Percentiles rank a stretch among this genome's conserved stretches.
These are phyloP conservation scores for Garcia nutans DNA, from an alignment of 345 rosid genomes.

Conservation along the genomic window DNA sequence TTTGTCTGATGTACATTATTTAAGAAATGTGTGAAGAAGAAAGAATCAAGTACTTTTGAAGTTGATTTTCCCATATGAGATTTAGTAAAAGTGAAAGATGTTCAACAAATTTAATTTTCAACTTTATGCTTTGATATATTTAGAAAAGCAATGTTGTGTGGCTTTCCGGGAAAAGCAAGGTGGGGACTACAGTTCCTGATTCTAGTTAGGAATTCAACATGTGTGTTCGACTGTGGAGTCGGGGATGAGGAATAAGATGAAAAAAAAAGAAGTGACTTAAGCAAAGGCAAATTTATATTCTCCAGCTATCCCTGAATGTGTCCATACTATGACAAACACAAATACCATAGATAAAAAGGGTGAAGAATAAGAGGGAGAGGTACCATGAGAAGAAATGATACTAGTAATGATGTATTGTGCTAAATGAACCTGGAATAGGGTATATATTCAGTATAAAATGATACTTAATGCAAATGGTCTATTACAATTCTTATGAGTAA, in stretches of 20 bases:
- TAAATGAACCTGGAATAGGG: background rate
- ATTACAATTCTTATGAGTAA: background rate
- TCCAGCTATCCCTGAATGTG: background rate
- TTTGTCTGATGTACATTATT: background rate
- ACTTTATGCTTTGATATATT: background rate
- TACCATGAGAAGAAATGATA: background rate
- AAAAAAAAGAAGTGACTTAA: background rate
- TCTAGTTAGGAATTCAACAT: conserved; percentile 2
- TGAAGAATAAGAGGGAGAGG: background rate
- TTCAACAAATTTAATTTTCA: background rate
- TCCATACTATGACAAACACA: background rate
- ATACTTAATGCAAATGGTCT: background rate
- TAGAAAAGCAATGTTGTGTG: background rate
- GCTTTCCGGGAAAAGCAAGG: background rate
- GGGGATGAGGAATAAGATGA: too few species aligned
- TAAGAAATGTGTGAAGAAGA: background rate
- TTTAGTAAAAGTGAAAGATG: background rate
- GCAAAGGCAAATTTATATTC: background rate
- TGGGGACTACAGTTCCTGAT: background rate
- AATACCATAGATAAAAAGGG: background rate
- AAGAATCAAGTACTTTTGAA: background rate
- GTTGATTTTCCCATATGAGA: background rate
- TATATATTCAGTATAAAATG: background rate
- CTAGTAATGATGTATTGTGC: background rate
- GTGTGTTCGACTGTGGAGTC: too few species aligned